These are phyloP conservation scores for Teratosphaeriaceae sp. DNA, from an alignment of 2,329 filamentous ascomycete species.

Conservation along the genomic window DNA sequence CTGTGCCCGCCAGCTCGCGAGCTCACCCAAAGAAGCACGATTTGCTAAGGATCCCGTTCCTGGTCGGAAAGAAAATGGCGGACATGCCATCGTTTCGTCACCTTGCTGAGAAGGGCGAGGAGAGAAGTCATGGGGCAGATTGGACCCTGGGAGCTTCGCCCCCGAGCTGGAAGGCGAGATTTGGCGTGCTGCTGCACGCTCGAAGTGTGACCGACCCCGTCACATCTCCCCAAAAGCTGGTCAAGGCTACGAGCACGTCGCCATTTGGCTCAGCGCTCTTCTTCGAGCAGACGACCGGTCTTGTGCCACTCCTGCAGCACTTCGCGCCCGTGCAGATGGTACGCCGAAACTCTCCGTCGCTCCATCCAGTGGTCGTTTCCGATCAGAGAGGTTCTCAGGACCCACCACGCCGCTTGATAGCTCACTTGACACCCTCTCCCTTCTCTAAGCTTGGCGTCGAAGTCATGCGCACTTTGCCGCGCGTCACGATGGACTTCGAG, in stretches of 20 bases:
- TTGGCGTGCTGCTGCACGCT: neutral
- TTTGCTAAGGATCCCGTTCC: too few relatives aligned
- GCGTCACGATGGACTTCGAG: constrained; percentile 9
- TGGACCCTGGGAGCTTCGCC: neutral
- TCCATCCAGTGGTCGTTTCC: too few relatives aligned
- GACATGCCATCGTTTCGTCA: neutral
- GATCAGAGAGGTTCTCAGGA: too few relatives aligned
- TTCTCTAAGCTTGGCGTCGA: constrained; percentile 6
- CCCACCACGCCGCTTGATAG: constrained; percentile 6
- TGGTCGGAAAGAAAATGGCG: too few relatives aligned
- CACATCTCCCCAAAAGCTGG: too few relatives aligned
- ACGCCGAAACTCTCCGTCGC: too few relatives aligned
- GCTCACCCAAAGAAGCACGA: too few relatives aligned
- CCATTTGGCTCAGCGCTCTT: neutral
- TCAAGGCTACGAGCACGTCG: too few relatives aligned
- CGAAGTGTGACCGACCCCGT: too few relatives aligned
- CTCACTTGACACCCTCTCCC: constrained; percentile 13
- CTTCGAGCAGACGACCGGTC: constrained; percentile 5
- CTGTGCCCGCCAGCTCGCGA: too few relatives aligned
- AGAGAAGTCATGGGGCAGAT: neutral
- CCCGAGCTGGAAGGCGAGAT: neutral
- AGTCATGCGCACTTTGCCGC: constrained; percentile 9
- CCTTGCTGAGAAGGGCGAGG: neutral
- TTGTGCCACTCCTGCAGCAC: constrained; percentile 13
- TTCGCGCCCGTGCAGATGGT: constrained; percentile 7